Evolutionary conservation across 371 early-diverging fungal species (phyloP).

Genomic region (Basidiobolus meristosporus): DNA sequence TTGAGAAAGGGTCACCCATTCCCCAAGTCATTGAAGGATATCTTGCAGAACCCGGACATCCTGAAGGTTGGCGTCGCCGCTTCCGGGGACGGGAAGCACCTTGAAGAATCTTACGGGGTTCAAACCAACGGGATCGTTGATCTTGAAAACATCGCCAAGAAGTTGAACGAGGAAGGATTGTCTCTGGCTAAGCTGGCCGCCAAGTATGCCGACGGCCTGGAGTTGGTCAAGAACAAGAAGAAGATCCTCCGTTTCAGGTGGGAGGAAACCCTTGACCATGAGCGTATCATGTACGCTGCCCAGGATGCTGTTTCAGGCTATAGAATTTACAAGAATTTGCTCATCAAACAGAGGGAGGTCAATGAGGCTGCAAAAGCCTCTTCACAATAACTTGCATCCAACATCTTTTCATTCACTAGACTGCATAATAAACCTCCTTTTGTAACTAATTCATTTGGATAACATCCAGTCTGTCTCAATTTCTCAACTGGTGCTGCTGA

Average conservation of each 20-base stretch:
- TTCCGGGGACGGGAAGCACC: constrained; percentile 1
- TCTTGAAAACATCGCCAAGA: constrained; percentile 2
- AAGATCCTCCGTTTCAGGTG: constrained; percentile 2
- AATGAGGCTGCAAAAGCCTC: no score
- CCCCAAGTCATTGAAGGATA: neutral
- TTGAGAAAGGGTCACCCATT: no score
- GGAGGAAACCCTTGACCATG: constrained; percentile 1
- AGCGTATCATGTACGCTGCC: constrained; percentile 2
- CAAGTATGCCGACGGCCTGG: constrained; percentile 5
- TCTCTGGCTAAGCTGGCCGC: constrained; percentile 4
- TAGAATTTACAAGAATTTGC: constrained; percentile 4
- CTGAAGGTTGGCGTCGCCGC: constrained; percentile 5
- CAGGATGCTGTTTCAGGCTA: constrained; percentile 5
- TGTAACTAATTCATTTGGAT: no score
- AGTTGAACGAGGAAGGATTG: neutral
- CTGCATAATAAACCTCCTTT: no score
- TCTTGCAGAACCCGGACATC: constrained; percentile 1
- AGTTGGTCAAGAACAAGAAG: constrained; percentile 3
- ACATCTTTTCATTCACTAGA: no score
- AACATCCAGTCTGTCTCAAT: no score
- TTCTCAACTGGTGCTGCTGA: no score
- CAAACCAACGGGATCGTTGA: constrained; percentile 2
- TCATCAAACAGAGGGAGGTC: no score
- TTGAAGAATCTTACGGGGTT: constrained; percentile 2
- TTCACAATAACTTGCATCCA: no score